Conservation (phyloP, 139 green algal species). For the Chlamydomonas sphaeroides region DNA sequence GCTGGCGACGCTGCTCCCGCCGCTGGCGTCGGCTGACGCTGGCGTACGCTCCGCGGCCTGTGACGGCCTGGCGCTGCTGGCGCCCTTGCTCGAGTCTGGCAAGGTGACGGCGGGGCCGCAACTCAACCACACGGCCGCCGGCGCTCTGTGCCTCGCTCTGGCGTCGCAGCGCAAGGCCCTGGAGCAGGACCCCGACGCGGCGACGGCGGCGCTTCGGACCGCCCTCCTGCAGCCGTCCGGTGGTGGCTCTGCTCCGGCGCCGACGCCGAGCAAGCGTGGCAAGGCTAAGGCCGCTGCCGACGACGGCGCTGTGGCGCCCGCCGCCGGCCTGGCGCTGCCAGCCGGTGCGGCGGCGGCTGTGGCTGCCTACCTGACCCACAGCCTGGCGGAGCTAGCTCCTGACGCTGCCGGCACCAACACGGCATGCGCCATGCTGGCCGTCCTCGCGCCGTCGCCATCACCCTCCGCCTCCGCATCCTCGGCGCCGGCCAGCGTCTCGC, state of each 20-base stretch:
- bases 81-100: neutral
- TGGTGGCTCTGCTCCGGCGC: neutral
- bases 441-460: neutral
- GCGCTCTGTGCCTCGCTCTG: neutral
- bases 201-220: neutral
- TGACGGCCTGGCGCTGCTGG: neutral
- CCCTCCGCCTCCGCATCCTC: neutral
- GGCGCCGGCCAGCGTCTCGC: neutral
- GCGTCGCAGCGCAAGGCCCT: neutral
- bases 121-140: neutral
- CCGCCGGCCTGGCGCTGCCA: neutral
- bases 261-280: neutral
- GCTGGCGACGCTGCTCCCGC: conserved; percentile 9
- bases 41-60: neutral
- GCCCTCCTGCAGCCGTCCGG: neutral
- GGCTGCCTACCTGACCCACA: neutral
- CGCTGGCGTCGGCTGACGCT: neutral
- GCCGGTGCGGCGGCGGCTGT: neutral
- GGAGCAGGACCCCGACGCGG: neutral
- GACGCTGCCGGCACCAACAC: conserved; percentile 7
- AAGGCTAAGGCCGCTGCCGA: neutral
- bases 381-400: neutral
- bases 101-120: neutral
- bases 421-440: neutral
- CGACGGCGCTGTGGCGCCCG: neutral